Conservation (phyloP, 2,329 filamentous ascomycete species). For the Thermothelomyces thermophilus region DNA sequence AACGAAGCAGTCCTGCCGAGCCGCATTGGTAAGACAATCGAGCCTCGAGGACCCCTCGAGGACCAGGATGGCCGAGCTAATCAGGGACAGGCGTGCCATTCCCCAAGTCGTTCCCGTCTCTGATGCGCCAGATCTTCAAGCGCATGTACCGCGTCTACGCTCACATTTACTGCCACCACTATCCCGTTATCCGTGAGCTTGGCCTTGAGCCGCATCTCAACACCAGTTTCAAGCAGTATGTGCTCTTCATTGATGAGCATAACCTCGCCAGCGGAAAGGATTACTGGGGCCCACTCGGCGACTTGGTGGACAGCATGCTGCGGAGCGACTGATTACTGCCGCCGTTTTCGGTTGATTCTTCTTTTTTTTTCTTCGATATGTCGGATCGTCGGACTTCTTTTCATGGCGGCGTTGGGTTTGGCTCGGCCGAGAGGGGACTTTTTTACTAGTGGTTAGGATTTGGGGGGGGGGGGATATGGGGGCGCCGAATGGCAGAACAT, state of each 20-base stretch:
- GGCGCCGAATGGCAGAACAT: constrained; percentile 18
- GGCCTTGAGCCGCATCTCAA: constrained; percentile 96
- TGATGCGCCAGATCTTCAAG: constrained; percentile 96
- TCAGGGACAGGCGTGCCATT: constrained; percentile 69
- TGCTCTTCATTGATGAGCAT: constrained; percentile 97
- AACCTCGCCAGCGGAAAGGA: constrained; percentile 86
- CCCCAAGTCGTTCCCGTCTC: constrained; percentile 80
- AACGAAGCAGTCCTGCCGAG: constrained; percentile 94
- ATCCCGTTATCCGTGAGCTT: constrained; percentile 90
- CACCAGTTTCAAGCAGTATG: constrained; percentile 99
- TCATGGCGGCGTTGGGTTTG: constrained; percentile 24
- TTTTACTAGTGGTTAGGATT: constrained; percentile 2
- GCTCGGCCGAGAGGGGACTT: constrained; percentile 9
- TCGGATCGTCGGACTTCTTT: constrained; percentile 14
- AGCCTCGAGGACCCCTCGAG: not conserved
- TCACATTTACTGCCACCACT: constrained; percentile 99
- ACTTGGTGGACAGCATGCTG: constrained; percentile 96
- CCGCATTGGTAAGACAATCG: constrained; percentile 61
- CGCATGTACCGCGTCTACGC: constrained; percentile 97
- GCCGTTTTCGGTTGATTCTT: not conserved
- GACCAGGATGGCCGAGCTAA: constrained; percentile 2
- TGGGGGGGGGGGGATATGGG: too few relatives aligned
- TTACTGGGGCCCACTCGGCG: constrained; percentile 92
- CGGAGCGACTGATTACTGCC: constrained; percentile 65
- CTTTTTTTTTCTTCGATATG: constrained; percentile 9